A percentile compares a stretch with the other conserved stretches of the same genome.
Evolutionary conservation across 2,329 filamentous ascomycete species (phyloP).

Genomic region (Coleophoma cylindrospora): DNA sequence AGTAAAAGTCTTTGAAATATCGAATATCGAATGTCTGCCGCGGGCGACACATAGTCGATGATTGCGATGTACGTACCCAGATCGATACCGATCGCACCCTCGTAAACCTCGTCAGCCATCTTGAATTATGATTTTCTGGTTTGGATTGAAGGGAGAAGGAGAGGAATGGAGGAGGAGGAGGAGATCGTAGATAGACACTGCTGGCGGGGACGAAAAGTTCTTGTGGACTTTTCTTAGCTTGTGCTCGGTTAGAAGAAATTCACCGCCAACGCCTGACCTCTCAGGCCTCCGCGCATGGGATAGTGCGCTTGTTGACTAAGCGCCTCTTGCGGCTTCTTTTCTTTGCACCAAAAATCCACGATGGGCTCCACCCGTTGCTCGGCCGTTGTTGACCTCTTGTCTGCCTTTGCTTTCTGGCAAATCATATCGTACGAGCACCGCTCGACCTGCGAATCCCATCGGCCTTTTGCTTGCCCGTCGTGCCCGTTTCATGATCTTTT

Average conservation of each 20-base stretch:
- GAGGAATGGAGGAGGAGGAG: conserved; percentile 1
- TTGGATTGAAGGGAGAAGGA: conserved; percentile 11
- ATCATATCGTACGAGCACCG: too few relatives aligned
- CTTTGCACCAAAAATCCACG: too few relatives aligned
- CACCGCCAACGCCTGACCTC: too few relatives aligned
- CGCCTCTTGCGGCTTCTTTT: background rate
- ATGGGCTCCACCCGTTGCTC: too few relatives aligned
- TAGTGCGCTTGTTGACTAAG: background rate
- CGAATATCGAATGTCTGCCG: too few relatives aligned
- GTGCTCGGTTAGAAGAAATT: background rate
- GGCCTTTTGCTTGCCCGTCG: too few relatives aligned
- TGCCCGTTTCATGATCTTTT: too few relatives aligned
- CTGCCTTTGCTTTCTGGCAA: too few relatives aligned
- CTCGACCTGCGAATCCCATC: too few relatives aligned
- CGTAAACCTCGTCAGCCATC: conserved; percentile 98
- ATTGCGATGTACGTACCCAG: conserved; percentile 62
- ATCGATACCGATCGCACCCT: conserved; percentile 99
- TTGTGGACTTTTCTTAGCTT: background rate
- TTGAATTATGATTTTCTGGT: conserved; percentile 32
- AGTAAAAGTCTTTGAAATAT: too few relatives aligned
- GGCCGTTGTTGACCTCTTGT: too few relatives aligned
- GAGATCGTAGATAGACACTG: background rate
- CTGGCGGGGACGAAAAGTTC: background rate
- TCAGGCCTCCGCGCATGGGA: too few relatives aligned
- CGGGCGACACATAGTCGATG: background rate